Conservation (phyloP, 2,329 filamentous ascomycete species). For the Sporothrix mexicana region DNA sequence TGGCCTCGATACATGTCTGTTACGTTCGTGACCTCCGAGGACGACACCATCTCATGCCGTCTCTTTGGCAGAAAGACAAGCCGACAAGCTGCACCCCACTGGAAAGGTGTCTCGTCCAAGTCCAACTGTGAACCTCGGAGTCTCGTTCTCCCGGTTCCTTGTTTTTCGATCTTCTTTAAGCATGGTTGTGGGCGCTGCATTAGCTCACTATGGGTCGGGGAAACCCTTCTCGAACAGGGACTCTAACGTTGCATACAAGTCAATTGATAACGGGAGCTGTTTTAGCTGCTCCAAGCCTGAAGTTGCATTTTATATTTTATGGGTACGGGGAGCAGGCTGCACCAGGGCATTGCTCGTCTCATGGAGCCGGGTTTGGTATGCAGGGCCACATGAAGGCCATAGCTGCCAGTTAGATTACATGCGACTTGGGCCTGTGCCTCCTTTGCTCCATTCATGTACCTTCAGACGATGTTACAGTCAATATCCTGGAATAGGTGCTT, state of each 20-base stretch:
- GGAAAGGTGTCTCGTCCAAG: background rate
- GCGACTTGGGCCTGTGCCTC: background rate
- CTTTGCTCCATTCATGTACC: background rate
- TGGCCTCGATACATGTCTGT: background rate
- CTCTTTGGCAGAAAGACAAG: background rate
- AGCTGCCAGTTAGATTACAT: too few species aligned
- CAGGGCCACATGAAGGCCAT: too few species aligned
- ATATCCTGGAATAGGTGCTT: background rate
- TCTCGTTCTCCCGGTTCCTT: background rate
- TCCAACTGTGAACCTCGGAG: background rate
- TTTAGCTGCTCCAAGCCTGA: background rate
- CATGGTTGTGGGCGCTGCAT: conserved; percentile 1
- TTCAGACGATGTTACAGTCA: background rate
- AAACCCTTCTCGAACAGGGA: background rate
- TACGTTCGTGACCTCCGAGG: background rate
- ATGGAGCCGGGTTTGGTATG: background rate
- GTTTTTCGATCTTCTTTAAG: background rate
- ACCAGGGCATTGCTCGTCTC: conserved; percentile 5
- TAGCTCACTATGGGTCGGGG: background rate
- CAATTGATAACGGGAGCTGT: background rate
- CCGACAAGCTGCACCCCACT: too few species aligned
- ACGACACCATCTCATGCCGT: background rate
- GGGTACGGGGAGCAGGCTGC: background rate
- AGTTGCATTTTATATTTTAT: background rate
- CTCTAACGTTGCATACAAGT: background rate